These are phyloP conservation scores for Rhizopogon roseolus DNA, from an alignment of 768 basidiomycete species.

Conservation along the genomic window DNA sequence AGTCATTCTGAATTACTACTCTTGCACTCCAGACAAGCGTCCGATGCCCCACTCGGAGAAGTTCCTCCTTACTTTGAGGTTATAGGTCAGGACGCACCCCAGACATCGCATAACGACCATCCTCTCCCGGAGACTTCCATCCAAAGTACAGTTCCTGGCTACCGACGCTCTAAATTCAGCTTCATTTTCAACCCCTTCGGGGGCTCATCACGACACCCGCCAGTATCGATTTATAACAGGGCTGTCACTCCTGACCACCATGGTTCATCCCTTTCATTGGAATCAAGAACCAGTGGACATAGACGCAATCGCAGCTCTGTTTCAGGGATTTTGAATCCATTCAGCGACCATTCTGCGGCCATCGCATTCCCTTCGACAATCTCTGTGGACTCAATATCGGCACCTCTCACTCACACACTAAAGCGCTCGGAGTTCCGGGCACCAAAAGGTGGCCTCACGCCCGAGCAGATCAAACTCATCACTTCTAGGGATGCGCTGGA, in stretches of 20 bases:
- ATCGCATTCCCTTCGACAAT: constrained; percentile 65
- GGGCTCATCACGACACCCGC: constrained; percentile 18
- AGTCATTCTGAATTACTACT: constrained; percentile 18
- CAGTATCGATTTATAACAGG: constrained; percentile 11
- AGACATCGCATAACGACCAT: constrained; percentile 14
- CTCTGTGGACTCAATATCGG: constrained; percentile 69
- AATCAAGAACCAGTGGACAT: constrained; percentile 22
- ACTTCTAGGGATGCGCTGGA: constrained; percentile 62
- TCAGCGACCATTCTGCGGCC: constrained; percentile 33
- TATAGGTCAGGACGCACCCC: constrained; percentile 19
- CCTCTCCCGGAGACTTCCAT: not conserved
- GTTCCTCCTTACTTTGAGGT: constrained; percentile 69
- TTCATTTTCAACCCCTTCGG: constrained; percentile 39
- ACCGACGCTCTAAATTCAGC: constrained; percentile 43
- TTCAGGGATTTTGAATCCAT: constrained; percentile 15
- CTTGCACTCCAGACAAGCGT: constrained; percentile 6
- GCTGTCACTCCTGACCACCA: constrained; percentile 14
- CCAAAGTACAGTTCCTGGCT: constrained; percentile 3
- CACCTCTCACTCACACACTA: constrained; percentile 71
- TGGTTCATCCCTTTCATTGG: constrained; percentile 17
- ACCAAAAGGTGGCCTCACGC: constrained; percentile 41
- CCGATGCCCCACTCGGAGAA: constrained; percentile 46
- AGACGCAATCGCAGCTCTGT: constrained; percentile 33
- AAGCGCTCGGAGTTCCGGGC: constrained; percentile 68
- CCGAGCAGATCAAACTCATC: constrained; percentile 61